phyloP scores from a whole-genome alignment of 345 rosid species.

The Litchi chinensis region DNA sequence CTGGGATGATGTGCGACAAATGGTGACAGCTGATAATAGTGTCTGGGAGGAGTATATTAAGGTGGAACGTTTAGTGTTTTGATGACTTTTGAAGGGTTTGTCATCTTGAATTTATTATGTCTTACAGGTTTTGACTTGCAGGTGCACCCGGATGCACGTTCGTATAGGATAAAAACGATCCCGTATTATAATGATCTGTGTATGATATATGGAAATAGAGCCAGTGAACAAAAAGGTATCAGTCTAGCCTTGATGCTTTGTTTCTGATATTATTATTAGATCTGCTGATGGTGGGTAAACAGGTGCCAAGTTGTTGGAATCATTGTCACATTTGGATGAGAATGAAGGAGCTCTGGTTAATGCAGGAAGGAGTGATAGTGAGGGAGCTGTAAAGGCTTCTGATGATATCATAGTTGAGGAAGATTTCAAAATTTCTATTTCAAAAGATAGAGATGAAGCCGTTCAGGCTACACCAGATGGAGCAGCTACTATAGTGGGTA shows the following conservation, averaged over 20 bases:
- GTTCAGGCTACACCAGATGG: constrained; percentile 21
- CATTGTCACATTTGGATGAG: constrained; percentile 27
- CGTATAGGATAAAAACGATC: constrained; percentile 62
- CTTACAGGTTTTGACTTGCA: constrained; percentile 30
- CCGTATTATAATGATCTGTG: constrained; percentile 71
- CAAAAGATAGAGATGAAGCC: constrained; percentile 37
- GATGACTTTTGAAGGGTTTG: not conserved
- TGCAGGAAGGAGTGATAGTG: constrained; percentile 21
- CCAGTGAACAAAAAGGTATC: constrained; percentile 55
- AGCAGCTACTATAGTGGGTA: constrained; percentile 10
- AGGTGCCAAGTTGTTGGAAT: constrained; percentile 32
- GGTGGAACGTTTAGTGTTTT: constrained; percentile 43
- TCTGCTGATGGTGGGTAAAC: constrained; percentile 17
- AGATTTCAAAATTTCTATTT: constrained; percentile 35
- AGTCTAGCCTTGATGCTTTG: not conserved
- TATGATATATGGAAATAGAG: constrained; percentile 54
- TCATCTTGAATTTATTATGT: constrained; percentile 1
- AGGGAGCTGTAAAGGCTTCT: constrained; percentile 33
- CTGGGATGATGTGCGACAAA: constrained; percentile 71
- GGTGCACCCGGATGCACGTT: constrained; percentile 64
- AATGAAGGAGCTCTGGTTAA: constrained; percentile 14
- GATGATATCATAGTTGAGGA: constrained; percentile 37
- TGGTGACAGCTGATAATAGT: constrained; percentile 62
- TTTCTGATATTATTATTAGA: constrained; percentile 14
- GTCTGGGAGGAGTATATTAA: constrained; percentile 77